phyloP scores from a whole-genome alignment of 495 filamentous ascomycete genomes.

The Aspergillus heteromorphus region DNA sequence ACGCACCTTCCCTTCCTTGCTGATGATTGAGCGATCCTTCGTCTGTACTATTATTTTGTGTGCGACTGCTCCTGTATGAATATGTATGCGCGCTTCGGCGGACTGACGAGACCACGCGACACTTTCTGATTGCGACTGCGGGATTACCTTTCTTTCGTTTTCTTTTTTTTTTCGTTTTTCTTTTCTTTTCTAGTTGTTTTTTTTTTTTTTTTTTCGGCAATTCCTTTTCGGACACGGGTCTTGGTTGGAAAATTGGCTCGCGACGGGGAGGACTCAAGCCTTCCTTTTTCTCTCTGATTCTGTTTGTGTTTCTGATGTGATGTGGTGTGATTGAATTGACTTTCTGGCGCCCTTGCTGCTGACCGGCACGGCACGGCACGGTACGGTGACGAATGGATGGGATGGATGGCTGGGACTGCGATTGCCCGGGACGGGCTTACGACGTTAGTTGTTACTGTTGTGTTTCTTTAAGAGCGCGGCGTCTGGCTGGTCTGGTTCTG shows the following conservation, averaged over 20 bases:
- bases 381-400: not conserved
- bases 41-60: slow-evolving; percentile 19
- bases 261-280: not conserved
- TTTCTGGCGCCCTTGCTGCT: too few species aligned
- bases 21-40: not conserved
- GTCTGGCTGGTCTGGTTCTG: slow-evolving; percentile 11
- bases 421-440: too few species aligned
- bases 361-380: too few species aligned
- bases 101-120: slow-evolving; percentile 13
- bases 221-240: not conserved
- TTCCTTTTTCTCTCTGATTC: too few species aligned
- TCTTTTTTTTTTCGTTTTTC: not conserved
- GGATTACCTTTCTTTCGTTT: not conserved
- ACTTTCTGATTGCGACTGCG: not conserved
- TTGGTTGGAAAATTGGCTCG: not conserved
- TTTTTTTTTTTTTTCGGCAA: not conserved
- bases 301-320: too few species aligned
- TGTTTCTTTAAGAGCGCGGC: slow-evolving; percentile 9
- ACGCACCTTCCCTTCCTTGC: slow-evolving; percentile 1
- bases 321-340: not conserved
- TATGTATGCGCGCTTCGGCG: slow-evolving; percentile 12
- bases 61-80: slow-evolving; percentile 14
- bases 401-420: not conserved
- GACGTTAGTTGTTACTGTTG: too few species aligned
- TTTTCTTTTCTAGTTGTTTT: too few species aligned